phyloP scores from a whole-genome alignment of 2,329 filamentous ascomycete genomes.

The Daldinia sp. region DNA sequence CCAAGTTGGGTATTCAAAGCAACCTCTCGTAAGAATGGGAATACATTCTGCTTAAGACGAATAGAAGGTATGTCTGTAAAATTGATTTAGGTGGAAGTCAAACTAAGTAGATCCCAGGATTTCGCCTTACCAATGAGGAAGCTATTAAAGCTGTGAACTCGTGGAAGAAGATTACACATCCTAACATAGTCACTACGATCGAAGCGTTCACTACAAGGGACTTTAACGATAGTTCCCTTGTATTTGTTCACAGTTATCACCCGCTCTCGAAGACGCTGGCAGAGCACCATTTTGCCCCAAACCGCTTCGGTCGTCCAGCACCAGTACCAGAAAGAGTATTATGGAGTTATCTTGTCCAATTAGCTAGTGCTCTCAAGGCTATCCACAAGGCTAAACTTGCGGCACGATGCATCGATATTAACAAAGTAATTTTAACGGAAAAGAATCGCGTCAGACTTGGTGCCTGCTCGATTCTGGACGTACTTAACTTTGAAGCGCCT shows the following conservation, averaged over 20 bases:
- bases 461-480: slow-evolving; percentile 89
- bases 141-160: slow-evolving; percentile 87
- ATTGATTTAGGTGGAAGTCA: not conserved
- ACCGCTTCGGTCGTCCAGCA: slow-evolving; percentile 59
- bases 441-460: slow-evolving; percentile 91
- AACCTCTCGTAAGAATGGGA: slow-evolving; percentile 86
- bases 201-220: slow-evolving; percentile 94
- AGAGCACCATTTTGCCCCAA: slow-evolving; percentile 78
- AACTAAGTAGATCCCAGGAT: slow-evolving; percentile 64
- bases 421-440: slow-evolving; percentile 89
- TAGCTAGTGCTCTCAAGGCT: slow-evolving; percentile 86
- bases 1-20: slow-evolving; percentile 97
- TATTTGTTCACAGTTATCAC: slow-evolving; percentile 94
- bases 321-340: slow-evolving; percentile 78
- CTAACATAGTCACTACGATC: slow-evolving; percentile 85
- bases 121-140: slow-evolving; percentile 87
- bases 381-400: slow-evolving; percentile 87
- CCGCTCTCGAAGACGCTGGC: slow-evolving; percentile 90
- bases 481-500: slow-evolving; percentile 82
- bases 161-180: slow-evolving; percentile 88
- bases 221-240: slow-evolving; percentile 93
- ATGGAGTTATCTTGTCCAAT: slow-evolving; percentile 93
- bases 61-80: slow-evolving; percentile 73
- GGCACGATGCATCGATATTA: slow-evolving; percentile 85
- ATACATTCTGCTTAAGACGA: slow-evolving; percentile 86